Evolutionary conservation across 2,329 filamentous ascomycete genomes (phyloP).

Genomic region (Orbilia quercus): DNA sequence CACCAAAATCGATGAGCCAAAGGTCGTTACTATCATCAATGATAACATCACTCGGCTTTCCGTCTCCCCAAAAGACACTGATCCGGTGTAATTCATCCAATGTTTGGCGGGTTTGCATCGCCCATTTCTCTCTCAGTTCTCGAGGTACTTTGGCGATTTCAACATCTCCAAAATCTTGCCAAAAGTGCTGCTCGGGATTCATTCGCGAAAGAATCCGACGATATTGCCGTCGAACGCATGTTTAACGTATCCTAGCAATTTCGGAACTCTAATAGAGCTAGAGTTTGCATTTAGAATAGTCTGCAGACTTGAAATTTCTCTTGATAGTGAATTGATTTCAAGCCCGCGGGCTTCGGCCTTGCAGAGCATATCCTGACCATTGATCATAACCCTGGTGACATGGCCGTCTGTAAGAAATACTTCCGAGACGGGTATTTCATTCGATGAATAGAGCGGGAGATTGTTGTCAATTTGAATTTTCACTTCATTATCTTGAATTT

Average conservation of each 20-base stretch:
- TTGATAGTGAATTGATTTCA: neutral
- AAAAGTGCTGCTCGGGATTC: neutral
- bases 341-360: neutral
- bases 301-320: slow-evolving; percentile 7
- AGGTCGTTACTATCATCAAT: slow-evolving; percentile 63
- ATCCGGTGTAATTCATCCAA: slow-evolving; percentile 60
- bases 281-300: neutral
- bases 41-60: slow-evolving; percentile 62
- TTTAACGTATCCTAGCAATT: slow-evolving; percentile 19
- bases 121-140: slow-evolving; percentile 55
- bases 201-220: slow-evolving; percentile 8
- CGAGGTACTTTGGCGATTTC: neutral
- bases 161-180: no score
- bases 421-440: slow-evolving; percentile 6
- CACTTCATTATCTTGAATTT: neutral
- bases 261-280: slow-evolving; percentile 5
- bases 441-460: slow-evolving; percentile 6
- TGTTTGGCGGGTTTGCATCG: slow-evolving; percentile 59
- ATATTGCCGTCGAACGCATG: neutral
- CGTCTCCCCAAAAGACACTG: slow-evolving; percentile 62
- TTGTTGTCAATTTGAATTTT: neutral
- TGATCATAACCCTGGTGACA: neutral
- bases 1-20: slow-evolving; percentile 64
- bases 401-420: neutral
- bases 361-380: slow-evolving; percentile 10